phyloP scores from a whole-genome alignment of 805 yeast genomes.

The Schwanniomyces occidentalis region DNA sequence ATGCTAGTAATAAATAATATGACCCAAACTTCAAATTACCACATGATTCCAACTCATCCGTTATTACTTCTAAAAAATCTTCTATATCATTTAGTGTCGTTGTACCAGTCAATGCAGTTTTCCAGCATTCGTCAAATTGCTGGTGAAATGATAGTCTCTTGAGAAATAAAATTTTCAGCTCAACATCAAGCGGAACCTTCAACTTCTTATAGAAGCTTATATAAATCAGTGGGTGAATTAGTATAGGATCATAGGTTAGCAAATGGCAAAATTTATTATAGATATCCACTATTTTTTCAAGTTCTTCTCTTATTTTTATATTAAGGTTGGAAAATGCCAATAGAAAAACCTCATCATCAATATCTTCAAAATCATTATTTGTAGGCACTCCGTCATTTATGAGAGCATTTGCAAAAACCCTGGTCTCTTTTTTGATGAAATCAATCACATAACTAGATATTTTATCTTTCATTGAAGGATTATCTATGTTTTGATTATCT shows the following conservation, averaged over 20 bases:
- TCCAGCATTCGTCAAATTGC: conserved; percentile 32
- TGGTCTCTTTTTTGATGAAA: conserved; percentile 9
- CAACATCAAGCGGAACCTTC: conserved; percentile 18
- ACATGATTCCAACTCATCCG: conserved; percentile 15
- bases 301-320: conserved; percentile 11
- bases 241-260: conserved; percentile 31
- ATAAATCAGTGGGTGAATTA: conserved; percentile 30
- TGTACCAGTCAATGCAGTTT: conserved; percentile 21
- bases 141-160: conserved; percentile 31
- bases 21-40: conserved; percentile 26
- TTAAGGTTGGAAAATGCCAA: conserved; percentile 3
- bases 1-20: conserved; percentile 24
- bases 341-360: conserved; percentile 3
- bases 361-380: neutral
- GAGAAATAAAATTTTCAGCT: conserved; percentile 22
- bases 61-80: conserved; percentile 31
- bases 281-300: conserved; percentile 26
- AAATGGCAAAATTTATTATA: conserved; percentile 29
- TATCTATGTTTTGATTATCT: conserved; percentile 2
- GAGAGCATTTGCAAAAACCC: conserved; percentile 4
- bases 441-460: conserved; percentile 7
- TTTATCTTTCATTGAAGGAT: conserved; percentile 5
- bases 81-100: conserved; percentile 37
- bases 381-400: neutral
- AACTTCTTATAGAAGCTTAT: conserved; percentile 16